Percentiles rank a stretch among this genome's conserved stretches.
phyloP scores from a whole-genome alignment of 768 basidiomycete genomes.

The Boletus rufocinnamomeus region DNA sequence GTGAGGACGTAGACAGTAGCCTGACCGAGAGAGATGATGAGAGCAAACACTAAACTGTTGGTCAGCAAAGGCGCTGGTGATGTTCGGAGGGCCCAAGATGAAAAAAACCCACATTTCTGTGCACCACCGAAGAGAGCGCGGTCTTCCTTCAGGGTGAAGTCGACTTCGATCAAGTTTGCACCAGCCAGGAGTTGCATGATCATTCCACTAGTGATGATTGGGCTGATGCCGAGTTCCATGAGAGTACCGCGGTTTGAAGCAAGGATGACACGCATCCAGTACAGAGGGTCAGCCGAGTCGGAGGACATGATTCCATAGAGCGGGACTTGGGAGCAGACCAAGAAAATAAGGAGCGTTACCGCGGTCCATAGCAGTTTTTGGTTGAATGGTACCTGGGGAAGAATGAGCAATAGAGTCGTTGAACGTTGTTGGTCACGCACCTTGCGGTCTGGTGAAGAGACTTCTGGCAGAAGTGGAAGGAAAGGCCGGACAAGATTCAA shows the following conservation, averaged over 20 bases:
- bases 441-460: conserved; percentile 97
- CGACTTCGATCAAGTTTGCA: conserved; percentile 96
- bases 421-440: conserved; percentile 42
- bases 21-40: conserved; percentile 95
- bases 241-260: conserved; percentile 98
- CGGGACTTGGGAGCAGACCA: conserved; percentile 99
- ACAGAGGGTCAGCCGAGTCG: conserved; percentile 97
- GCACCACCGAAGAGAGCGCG: conserved; percentile 93
- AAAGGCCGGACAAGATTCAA: conserved; percentile 98
- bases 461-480: conserved; percentile 94
- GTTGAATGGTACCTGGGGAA: conserved; percentile 87
- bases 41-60: conserved; percentile 76
- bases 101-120: conserved; percentile 78
- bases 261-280: conserved; percentile 99
- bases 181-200: conserved; percentile 99
- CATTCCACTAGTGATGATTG: conserved; percentile 98
- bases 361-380: conserved; percentile 99
- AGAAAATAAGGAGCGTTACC: conserved; percentile 97
- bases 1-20: conserved; percentile 97
- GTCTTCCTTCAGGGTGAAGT: conserved; percentile 97
- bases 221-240: conserved; percentile 98
- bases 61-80: not conserved
- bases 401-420: conserved; percentile 5
- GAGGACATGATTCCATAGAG: conserved; percentile 99
- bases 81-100: not conserved